Evolutionary conservation across 345 rosid genomes (phyloP), one percentile per base, ranked within the genome.

Genomic region (Cardamine occulta): DNA sequence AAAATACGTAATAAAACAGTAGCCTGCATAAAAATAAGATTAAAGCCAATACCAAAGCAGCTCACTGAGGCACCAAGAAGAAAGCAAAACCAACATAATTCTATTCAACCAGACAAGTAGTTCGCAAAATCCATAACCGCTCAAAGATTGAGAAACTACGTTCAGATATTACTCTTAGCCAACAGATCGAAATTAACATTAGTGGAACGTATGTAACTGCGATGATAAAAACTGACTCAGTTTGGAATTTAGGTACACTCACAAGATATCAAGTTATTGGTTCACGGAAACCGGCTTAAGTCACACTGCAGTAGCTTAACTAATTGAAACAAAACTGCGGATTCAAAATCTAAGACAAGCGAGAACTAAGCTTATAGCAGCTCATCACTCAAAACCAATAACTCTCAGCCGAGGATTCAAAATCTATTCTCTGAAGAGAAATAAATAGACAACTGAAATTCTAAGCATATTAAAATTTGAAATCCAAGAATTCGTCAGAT

Each of bases 151-250:
- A 34, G 32, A 4, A 60, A 60, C 21, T 40, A 63, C 51, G 63
- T 63, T 40, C 24, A 53, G 54, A 14, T n/a, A 24, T n/a, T 28
- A 52, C 61, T 75, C 40, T 66, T 18, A 51, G 4, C 48, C 24
- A 54, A 55, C 5, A 53, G 71, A 76, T 76, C 66, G 7, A 45
- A 76, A 42, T 37, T 47, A 60, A 52, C 28, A 34, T 29, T 45
- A 53, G n/a, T 62, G 40, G 13, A 57, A 58, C 13, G 21, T 24
- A 66, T 23, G 66, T 47, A 56, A 57, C 52, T 35, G 48, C 18
- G 7, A 42, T 10, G 6, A 8, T 12, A 17, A 21, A 68, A n/a
- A 51, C 1, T 51, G 23, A 19, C 23, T 53, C 31, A 29, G 68
- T 24, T 48, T 59, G 55, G 24, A 52, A 51, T 31, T 48, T 7